These are phyloP conservation scores for Posidonia australis DNA, from an alignment of 106 monocot species.

Conservation along the genomic window DNA sequence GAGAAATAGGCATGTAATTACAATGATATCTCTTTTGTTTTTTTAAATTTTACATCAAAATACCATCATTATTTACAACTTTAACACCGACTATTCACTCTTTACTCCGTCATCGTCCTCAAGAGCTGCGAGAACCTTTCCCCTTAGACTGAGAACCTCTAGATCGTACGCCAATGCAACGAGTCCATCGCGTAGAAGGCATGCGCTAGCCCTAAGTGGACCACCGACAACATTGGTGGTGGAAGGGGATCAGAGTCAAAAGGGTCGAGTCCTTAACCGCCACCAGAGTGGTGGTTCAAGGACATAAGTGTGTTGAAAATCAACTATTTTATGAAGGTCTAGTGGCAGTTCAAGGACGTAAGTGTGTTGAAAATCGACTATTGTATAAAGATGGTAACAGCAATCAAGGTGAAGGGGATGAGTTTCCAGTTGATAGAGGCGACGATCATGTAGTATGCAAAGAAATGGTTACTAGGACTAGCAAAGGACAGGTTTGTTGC, in stretches of 20 bases:
- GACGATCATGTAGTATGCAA: conserved; percentile 61
- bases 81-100: too few species aligned
- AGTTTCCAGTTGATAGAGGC: conserved; percentile 61
- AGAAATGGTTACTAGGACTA: conserved; percentile 71
- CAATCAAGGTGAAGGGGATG: conserved; percentile 86
- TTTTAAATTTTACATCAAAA: too few species aligned
- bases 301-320: too few species aligned
- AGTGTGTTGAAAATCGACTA: conserved; percentile 70
- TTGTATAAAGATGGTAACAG: conserved; percentile 67
- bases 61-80: too few species aligned
- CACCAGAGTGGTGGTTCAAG: conserved; percentile 95
- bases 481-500: conserved; percentile 8
- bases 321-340: too few species aligned
- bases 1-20: too few species aligned
- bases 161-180: conserved; percentile 79
- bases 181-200: conserved; percentile 97
- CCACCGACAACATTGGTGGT: too few species aligned
- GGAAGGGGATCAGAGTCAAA: conserved; percentile 28
- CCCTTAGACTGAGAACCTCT: conserved; percentile 93
- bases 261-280: conserved; percentile 52
- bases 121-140: conserved; percentile 82
- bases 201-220: conserved; percentile 59
- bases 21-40: too few species aligned
- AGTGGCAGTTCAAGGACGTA: conserved; percentile 80
- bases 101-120: conserved; percentile 72